Percentiles rank a stretch among this genome's conserved stretches.
Conservation (phyloP, 2,329 filamentous ascomycete genomes). For the Scopulariopsis brevicaulis region DNA sequence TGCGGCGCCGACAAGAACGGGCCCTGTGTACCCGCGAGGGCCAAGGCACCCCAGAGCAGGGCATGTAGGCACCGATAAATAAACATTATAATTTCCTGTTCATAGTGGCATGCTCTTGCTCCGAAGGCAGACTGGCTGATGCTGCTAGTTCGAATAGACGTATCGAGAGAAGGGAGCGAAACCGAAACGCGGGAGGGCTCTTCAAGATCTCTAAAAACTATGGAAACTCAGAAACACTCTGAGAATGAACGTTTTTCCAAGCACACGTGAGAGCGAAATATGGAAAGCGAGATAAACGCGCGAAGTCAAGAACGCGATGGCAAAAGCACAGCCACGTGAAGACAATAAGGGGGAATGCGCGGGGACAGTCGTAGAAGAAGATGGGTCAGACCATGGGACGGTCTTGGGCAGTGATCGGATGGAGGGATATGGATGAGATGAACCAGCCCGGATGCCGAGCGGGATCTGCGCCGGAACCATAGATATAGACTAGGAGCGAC, state of each 20-base stretch:
- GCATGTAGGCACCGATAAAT: slow-evolving; percentile 1
- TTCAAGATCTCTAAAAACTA: background rate
- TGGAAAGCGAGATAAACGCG: background rate
- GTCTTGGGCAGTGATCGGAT: background rate
- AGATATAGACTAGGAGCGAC: background rate
- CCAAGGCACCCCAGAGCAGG: slow-evolving; percentile 3
- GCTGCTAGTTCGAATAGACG: background rate
- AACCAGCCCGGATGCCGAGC: slow-evolving; percentile 1
- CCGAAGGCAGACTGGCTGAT: background rate
- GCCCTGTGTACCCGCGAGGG: background rate
- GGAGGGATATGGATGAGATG: background rate
- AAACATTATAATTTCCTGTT: background rate
- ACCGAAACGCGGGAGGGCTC: too few relatives aligned
- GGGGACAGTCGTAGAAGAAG: background rate
- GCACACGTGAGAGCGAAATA: too few relatives aligned
- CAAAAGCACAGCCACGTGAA: background rate
- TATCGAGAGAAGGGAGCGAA: background rate
- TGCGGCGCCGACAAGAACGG: background rate
- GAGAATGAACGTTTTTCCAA: too few relatives aligned
- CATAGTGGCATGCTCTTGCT: background rate
- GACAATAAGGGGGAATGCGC: background rate
- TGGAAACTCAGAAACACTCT: background rate
- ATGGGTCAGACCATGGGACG: slow-evolving; percentile 2
- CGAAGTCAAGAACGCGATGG: background rate
- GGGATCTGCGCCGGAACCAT: slow-evolving; percentile 2